Evolutionary conservation across 2,329 filamentous ascomycete genomes (phyloP).

Genomic region (Lojkania enalia): DNA sequence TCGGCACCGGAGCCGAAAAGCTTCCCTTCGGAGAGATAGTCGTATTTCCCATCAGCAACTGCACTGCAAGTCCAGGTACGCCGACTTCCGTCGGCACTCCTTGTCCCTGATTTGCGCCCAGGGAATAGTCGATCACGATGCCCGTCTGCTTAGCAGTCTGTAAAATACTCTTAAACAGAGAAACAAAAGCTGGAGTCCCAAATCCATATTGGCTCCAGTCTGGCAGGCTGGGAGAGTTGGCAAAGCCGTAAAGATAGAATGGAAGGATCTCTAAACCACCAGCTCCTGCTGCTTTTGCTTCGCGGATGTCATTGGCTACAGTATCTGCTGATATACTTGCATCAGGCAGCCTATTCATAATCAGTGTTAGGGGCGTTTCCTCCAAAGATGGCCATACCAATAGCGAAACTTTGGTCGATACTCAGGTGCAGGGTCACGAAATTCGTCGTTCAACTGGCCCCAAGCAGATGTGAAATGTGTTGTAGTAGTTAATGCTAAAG

Average conservation of each 20-base stretch:
- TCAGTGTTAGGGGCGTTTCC: background rate
- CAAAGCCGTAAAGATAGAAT: conserved; percentile 25
- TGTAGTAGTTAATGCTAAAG: too few relatives aligned
- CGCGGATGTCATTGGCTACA: background rate
- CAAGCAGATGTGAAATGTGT: too few relatives aligned
- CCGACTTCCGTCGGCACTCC: conserved; percentile 47
- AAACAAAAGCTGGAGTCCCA: conserved; percentile 42
- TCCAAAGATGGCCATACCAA: background rate
- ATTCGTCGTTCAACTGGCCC: too few relatives aligned
- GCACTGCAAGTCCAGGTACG: conserved; percentile 16
- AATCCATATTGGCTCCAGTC: conserved; percentile 49
- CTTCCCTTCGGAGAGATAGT: conserved; percentile 9
- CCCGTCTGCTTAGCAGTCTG: conserved; percentile 42
- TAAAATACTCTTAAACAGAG: conserved; percentile 30
- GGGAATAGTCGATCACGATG: conserved; percentile 50
- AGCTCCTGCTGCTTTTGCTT: conserved; percentile 9
- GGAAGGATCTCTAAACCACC: conserved; percentile 25
- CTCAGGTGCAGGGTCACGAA: background rate
- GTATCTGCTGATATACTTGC: background rate
- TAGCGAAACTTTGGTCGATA: background rate
- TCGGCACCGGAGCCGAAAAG: conserved; percentile 16
- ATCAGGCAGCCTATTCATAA: background rate
- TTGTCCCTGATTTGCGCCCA: conserved; percentile 54
- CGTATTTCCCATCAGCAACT: conserved; percentile 19
- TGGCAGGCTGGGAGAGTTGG: conserved; percentile 13